phyloP scores from a whole-genome alignment of 148 eudicot species.

The Silene conica region DNA sequence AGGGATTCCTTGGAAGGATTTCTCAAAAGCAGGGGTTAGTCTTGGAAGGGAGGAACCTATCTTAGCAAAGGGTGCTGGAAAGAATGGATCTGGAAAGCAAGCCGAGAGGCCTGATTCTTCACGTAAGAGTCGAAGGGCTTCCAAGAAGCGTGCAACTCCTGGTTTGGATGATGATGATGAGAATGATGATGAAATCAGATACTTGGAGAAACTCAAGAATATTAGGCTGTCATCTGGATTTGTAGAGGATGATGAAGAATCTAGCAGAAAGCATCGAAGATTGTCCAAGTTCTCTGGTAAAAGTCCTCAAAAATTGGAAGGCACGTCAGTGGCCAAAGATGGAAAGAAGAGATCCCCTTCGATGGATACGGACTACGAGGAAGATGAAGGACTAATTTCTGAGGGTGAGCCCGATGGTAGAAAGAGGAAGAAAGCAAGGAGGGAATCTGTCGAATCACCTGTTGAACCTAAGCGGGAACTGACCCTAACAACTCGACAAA shows the following conservation, averaged over 20 bases:
- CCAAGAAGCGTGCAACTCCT: conserved; percentile 61
- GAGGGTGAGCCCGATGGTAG: conserved; percentile 52
- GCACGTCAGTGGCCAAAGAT: conserved; percentile 35
- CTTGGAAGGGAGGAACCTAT: conserved; percentile 50
- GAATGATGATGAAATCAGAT: conserved; percentile 86
- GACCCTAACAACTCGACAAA: conserved; percentile 78
- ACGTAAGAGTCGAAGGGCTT: conserved; percentile 64
- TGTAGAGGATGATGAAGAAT: conserved; percentile 51
- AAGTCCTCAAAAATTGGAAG: conserved; percentile 31
- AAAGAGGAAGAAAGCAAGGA: conserved; percentile 55
- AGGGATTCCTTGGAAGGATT: conserved; percentile 85
- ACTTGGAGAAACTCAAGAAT: conserved; percentile 73
- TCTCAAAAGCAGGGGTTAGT: conserved; percentile 49
- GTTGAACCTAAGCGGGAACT: conserved; percentile 60
- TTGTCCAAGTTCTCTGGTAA: conserved; percentile 51
- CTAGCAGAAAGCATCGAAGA: conserved; percentile 45
- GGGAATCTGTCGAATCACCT: conserved; percentile 42
- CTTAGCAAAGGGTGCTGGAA: conserved; percentile 37
- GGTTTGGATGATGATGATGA: conserved; percentile 79
- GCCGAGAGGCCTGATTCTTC: conserved; percentile 50
- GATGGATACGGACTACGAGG: conserved; percentile 64
- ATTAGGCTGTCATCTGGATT: conserved; percentile 39
- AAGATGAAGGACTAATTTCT: conserved; percentile 48
- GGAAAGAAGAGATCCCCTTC: conserved; percentile 50
- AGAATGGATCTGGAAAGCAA: conserved; percentile 38